Evolutionary conservation across 352 stramenopile genomes (phyloP), one percentile per base, ranked within the genome.

Genomic region (Globisporangium orthogonon): DNA sequence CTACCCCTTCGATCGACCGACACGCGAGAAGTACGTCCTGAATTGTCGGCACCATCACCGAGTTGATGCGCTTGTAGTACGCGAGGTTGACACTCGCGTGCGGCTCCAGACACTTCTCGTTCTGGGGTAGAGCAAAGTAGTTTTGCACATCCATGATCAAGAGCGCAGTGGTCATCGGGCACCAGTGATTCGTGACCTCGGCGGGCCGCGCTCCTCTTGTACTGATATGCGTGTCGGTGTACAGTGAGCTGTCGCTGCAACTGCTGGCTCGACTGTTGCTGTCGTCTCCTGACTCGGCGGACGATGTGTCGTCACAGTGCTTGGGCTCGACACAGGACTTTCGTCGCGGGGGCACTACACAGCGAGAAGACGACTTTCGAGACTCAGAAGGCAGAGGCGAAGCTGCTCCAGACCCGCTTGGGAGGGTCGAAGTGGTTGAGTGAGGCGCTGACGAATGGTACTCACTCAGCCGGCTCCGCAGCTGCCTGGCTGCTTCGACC

Each of bases 131-230:
- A 4, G 61, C 65, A 50, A 87, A 91, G 55, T 86, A 87, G 57
- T 91, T 86, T 60, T 91, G 78, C 6, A 86, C 56, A 54, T 91
- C 80, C 52, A 91, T 23, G 29, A 91, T 64, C 18, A 91, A 62
- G 29, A 91, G 58, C 6, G 74, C 68, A 0, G 80, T 87, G 28
- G 77, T 87, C 74, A 86, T 83, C 2, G 73, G 74, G 23, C 77
- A 86, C 74, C 75, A 83, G 47, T 77, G 74, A 48, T 73, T 63
- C 44, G 58, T 57, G 67, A 66, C 40, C 69, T 57, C 33, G 33
- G 33, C 33, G 58, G 53, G 69, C 52, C 35, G 58, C 39, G 10
- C 51, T n/a, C 11, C 18, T 37, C 43, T 65, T 54, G n/a, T 4
- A 35, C 14, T 48, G 18, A 28, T 10, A 31, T 66, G 65, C 31